A percentile compares a stretch with the other conserved stretches of the same genome.
These are phyloP conservation scores for Sclerotinia spermophila DNA, from an alignment of 2,329 filamentous ascomycete species.

Conservation along the genomic window DNA sequence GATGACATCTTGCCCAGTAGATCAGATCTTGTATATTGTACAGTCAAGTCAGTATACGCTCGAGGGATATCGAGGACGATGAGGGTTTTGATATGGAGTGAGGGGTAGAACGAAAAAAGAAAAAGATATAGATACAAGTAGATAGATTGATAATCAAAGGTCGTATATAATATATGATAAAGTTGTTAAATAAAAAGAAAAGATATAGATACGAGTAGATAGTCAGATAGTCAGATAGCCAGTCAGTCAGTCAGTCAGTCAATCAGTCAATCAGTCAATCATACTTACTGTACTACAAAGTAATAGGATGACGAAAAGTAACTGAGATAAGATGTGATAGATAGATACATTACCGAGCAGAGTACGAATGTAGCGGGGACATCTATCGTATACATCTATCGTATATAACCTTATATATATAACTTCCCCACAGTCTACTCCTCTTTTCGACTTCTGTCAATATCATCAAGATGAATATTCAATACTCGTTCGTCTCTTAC, in stretches of 20 bases:
- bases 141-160: too few species aligned
- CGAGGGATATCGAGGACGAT: neutral
- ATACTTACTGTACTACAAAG: too few species aligned
- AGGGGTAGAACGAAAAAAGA: neutral
- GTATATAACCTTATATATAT: too few species aligned
- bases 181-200: too few species aligned
- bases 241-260: too few species aligned
- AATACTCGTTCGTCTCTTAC: too few species aligned
- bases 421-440: neutral
- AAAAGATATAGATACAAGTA: neutral
- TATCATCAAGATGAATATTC: neutral
- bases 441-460: neutral
- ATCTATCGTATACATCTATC: too few species aligned
- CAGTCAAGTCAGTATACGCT: neutral
- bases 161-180: too few species aligned
- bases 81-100: neutral
- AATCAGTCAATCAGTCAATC: too few species aligned
- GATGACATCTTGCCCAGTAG: neutral
- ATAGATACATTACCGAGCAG: neutral
- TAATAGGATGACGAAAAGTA: neutral
- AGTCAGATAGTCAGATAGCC: too few species aligned
- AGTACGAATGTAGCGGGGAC: neutral
- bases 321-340: neutral
- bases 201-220: neutral
- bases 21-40: neutral